These are phyloP conservation scores for Blastocystis hominis DNA, from an alignment of 352 stramenopile genomes.

Conservation along the genomic window DNA sequence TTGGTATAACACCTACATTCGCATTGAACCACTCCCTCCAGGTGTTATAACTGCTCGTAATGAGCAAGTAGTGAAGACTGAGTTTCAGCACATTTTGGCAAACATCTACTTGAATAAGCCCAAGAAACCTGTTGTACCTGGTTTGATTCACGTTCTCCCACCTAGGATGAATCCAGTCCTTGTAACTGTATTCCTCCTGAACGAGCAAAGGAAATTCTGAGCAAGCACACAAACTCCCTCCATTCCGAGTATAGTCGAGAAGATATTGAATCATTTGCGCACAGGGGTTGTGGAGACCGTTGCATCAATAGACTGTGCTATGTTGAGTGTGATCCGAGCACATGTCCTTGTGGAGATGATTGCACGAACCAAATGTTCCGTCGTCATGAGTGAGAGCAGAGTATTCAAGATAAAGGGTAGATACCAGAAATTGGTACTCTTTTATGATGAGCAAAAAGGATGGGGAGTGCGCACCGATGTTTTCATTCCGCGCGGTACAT, in stretches of 20 bases:
- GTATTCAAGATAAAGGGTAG: not conserved
- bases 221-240: not conserved
- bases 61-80: not conserved
- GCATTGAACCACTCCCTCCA: not conserved
- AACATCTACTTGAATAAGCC: not conserved
- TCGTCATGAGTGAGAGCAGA: not conserved
- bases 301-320: conserved; percentile 32
- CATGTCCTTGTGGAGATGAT: conserved; percentile 22
- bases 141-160: not conserved
- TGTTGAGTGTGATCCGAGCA: conserved; percentile 7
- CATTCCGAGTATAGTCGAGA: not conserved
- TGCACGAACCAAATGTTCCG: conserved; percentile 58
- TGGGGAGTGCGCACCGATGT: conserved; percentile 60
- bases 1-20: not conserved
- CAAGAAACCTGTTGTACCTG: not conserved
- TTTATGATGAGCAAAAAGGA: conserved; percentile 60
- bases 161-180: not conserved
- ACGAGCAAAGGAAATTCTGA: not conserved
- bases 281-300: not conserved
- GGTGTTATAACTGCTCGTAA: not conserved
- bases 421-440: conserved; percentile 56
- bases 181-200: not conserved
- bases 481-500: conserved; percentile 66
- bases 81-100: not conserved
- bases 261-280: not conserved